These are phyloP conservation scores for Paraphoma chrysanthemicola DNA, from an alignment of 2,329 filamentous ascomycete genomes.

Conservation along the genomic window DNA sequence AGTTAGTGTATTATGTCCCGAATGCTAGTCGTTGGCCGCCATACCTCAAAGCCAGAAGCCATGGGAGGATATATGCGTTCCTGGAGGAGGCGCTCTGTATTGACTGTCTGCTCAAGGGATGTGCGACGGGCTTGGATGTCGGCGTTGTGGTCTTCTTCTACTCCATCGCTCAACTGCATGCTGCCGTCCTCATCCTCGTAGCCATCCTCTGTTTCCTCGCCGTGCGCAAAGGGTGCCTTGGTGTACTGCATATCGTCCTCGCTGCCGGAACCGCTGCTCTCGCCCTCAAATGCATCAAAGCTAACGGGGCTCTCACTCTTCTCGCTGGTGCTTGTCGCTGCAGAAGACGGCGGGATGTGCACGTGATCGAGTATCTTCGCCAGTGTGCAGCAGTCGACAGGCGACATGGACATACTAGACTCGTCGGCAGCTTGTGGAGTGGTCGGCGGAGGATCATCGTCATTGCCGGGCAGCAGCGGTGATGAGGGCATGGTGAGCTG, in stretches of 20 bases:
- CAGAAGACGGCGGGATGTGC: constrained; percentile 1
- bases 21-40: too few species aligned
- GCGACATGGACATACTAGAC: not conserved
- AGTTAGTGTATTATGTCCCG: too few species aligned
- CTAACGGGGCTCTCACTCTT: not conserved
- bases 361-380: constrained; percentile 14
- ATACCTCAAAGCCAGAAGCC: too few species aligned
- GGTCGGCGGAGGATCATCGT: not conserved
- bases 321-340: not conserved
- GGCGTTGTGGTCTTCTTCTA: not conserved
- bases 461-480: constrained; percentile 1
- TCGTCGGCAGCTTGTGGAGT: not conserved
- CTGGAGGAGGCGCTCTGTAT: too few species aligned
- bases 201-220: constrained; percentile 14
- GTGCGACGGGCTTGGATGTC: too few species aligned
- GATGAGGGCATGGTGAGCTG: not conserved
- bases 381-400: constrained; percentile 18
- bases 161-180: constrained; percentile 21
- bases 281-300: not conserved
- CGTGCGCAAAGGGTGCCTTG: not conserved
- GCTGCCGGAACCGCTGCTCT: not conserved
- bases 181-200: constrained; percentile 26
- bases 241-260: not conserved
- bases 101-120: too few species aligned
- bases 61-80: too few species aligned